Evolutionary conservation across 1,139 yeast genomes (phyloP), one percentile per base, ranked within the genome.

Genomic region (Kodamaea fungicola): DNA sequence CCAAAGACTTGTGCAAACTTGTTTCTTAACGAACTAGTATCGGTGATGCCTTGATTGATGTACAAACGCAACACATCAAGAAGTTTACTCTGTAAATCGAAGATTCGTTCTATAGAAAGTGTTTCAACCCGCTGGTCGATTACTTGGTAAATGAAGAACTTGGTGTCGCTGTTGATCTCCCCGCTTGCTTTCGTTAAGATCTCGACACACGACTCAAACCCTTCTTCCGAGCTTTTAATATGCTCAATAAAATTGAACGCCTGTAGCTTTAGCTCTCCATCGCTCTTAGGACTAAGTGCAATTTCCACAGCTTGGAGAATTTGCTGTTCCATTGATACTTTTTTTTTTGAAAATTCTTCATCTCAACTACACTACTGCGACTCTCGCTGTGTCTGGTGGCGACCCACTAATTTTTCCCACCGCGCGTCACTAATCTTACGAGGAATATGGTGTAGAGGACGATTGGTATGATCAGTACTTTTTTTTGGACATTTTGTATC

Each of bases 221-320:
- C 96, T 49, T 84, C 83, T 16, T 74, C 73, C 8, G 96, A 81
- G 23, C 78, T 63, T 53, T 88, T 88, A 51, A 89, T 73, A 46
- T 83, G 83, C 47, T 80, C 78, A 52, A 92, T 78, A 57, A 80
- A 90, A 32, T 80, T 82, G 46, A 86, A 72, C 23, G 98, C 98
- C 69, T 90, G 96, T 48, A 76, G 16, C 54, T 85, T 84, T 41
- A 90, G 67, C 32, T 61, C 64, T 21, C 74, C 67, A 58, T 87
- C 94, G 16, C 85, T 76, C n/a, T 83, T 70, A 33, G 87, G 86
- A 55, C 83, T 80, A 45, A 88, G 78, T 28, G 97, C 97, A 47
- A 90, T 82, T 49, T 80, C 83, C 39, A 92, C 95, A 34, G 97
- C 98, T 67, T 89, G 96, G 61, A 79, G 90, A 56, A 92, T 85